Percentiles rank a stretch among this genome's conserved stretches.
Evolutionary conservation across 495 filamentous ascomycete genomes (phyloP).

Genomic region (Parathielavia hyrcaniae): DNA sequence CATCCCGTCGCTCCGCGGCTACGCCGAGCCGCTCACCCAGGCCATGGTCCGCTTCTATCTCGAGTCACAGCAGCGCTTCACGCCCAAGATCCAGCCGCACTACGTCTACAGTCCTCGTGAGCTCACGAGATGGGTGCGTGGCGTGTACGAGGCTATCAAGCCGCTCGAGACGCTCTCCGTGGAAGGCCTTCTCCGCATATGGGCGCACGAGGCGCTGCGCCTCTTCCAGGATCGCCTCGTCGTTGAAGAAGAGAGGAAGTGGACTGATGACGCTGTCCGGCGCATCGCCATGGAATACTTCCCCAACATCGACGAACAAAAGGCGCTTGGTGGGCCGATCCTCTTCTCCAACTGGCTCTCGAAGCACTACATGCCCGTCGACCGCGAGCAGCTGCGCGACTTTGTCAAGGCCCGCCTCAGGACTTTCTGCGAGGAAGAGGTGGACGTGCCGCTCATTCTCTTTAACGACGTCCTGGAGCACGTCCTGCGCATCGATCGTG

Average conservation of each 20-base stretch:
- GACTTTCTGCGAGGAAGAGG: slow-evolving; percentile 99
- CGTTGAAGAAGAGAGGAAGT: slow-evolving; percentile 85
- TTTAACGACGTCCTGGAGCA: slow-evolving; percentile 99
- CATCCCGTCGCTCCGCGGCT: slow-evolving; percentile 87
- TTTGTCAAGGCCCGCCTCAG: slow-evolving; percentile 95
- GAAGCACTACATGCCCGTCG: slow-evolving; percentile 95
- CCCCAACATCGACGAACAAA: slow-evolving; percentile 80
- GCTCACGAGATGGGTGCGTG: slow-evolving; percentile 92
- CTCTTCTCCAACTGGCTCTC: slow-evolving; percentile 99
- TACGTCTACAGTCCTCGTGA: slow-evolving; percentile 99
- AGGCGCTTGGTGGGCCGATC: slow-evolving; percentile 88
- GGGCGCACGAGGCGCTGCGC: slow-evolving; percentile 93
- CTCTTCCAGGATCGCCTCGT: slow-evolving; percentile 97
- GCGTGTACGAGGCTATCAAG: slow-evolving; percentile 91
- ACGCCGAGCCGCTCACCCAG: slow-evolving; percentile 88
- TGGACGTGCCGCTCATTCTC: slow-evolving; percentile 92
- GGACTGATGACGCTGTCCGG: slow-evolving; percentile 81
- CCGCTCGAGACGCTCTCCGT: slow-evolving; percentile 80
- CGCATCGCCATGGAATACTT: slow-evolving; percentile 86
- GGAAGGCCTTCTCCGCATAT: slow-evolving; percentile 92
- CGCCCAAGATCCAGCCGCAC: slow-evolving; percentile 91
- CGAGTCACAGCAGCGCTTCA: slow-evolving; percentile 89
- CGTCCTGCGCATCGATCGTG: slow-evolving; percentile 93
- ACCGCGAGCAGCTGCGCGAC: slow-evolving; percentile 85
- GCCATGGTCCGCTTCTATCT: slow-evolving; percentile 96